Evolutionary conservation across 2,329 filamentous ascomycete genomes (phyloP), one percentile per base, ranked within the genome.

Genomic region (Ascochyta viciae-villosae): DNA sequence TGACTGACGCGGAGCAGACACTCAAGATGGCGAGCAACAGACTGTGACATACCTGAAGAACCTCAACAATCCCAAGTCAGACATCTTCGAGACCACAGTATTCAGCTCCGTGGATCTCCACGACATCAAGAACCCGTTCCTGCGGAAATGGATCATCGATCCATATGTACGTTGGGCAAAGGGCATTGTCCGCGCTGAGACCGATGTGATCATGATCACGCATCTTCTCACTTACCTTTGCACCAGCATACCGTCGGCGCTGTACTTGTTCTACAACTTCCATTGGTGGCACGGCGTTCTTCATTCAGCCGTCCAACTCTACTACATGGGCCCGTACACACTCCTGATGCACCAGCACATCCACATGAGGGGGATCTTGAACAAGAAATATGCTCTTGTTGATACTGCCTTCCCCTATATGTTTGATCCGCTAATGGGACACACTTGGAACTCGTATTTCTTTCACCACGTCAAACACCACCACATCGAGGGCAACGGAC

Each of bases 401-500:
- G 90, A 94, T 67, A 70, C 75, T 6, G 48, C 82, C 1, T 93
- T 92, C 64, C 90, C 90, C 0, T 94, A 92, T 70, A 74, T 93
- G 37, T 79, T 86, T 10, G 89, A 92, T 63, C 90, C 90, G 0
- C 76, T 94, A 53, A 89, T 92, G 84, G 90, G 90, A 10, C 90
- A 94, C 68, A 92, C 90, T 0, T 92, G 89, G 89, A 91, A 94
- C 76, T 88, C 87, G 2, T 94, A 94, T 77, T 94, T 84, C 72
- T 93, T 92, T 70, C 90, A 94, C 70, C 90, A 94, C 67, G 89
- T 93, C 70, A 94, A 94, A 79, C 89, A 92, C 69, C 90, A 94
- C 70, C 90, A 94, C 63, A 87, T 93, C 51, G 90, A 93, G 76
- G 88, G 86, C 59, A 94, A 94, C 66, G 90, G 90, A 0, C 89